These are phyloP conservation scores for Dictyophora rubrovolvata DNA, from an alignment of 768 basidiomycete genomes.

Conservation along the genomic window DNA sequence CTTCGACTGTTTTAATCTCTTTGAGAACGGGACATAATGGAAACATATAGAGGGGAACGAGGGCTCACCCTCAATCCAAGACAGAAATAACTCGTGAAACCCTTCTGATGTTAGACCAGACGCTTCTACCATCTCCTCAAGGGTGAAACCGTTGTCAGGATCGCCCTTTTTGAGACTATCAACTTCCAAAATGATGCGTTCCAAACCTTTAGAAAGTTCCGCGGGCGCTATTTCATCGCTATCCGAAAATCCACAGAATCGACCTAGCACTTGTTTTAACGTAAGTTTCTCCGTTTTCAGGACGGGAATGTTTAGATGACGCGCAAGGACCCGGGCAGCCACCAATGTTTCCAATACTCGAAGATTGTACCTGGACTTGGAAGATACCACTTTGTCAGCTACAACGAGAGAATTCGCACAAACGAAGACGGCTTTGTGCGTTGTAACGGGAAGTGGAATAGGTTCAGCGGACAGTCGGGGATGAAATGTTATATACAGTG, in stretches of 20 bases:
- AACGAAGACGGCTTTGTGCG: slow-evolving; percentile 47
- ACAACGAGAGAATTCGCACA: slow-evolving; percentile 78
- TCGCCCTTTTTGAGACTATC: slow-evolving; percentile 42
- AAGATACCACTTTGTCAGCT: slow-evolving; percentile 68
- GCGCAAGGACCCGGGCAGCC: slow-evolving; percentile 64
- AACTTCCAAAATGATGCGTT: slow-evolving; percentile 36
- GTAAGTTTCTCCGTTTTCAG: slow-evolving; percentile 45
- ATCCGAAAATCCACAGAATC: slow-evolving; percentile 38
- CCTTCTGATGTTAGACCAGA: slow-evolving; percentile 42
- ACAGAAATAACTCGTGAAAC: slow-evolving; percentile 62
- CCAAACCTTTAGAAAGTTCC: slow-evolving; percentile 37
- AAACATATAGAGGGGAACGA: background rate
- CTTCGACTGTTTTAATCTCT: slow-evolving; percentile 46
- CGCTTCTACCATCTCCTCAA: slow-evolving; percentile 64
- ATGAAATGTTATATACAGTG: slow-evolving; percentile 75
- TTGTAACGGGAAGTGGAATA: slow-evolving; percentile 45
- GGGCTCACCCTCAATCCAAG: slow-evolving; percentile 66
- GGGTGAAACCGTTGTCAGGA: slow-evolving; percentile 51
- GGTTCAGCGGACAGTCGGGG: slow-evolving; percentile 59
- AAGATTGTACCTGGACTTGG: slow-evolving; percentile 75
- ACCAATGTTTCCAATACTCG: slow-evolving; percentile 87
- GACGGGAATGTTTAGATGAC: slow-evolving; percentile 38
- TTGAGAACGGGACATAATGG: background rate
- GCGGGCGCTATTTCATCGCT: slow-evolving; percentile 30
- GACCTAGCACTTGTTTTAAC: slow-evolving; percentile 54